These are phyloP conservation scores for Lodderomyces margitis DNA, from an alignment of 1,139 yeast species.

Conservation along the genomic window DNA sequence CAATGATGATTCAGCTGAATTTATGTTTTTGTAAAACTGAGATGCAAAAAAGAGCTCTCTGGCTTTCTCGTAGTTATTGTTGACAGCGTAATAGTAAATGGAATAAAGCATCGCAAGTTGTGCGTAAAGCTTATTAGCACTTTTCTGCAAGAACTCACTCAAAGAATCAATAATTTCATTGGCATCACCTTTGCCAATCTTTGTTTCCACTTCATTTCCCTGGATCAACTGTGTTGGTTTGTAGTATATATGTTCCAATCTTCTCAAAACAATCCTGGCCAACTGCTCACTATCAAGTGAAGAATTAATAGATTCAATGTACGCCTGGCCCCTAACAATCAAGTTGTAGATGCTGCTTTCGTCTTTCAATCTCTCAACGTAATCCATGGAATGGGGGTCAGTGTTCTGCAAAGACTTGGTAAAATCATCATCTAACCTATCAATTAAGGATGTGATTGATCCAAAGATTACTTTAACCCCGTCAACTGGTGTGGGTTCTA, in stretches of 20 bases:
- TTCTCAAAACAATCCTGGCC: conserved; percentile 75
- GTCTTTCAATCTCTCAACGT: conserved; percentile 85
- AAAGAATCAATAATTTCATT: conserved; percentile 59
- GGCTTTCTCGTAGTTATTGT: conserved; percentile 78
- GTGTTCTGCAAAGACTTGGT: conserved; percentile 81
- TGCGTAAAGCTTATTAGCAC: conserved; percentile 21
- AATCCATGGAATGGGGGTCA: conserved; percentile 95
- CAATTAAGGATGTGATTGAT: conserved; percentile 80
- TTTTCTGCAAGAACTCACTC: conserved; percentile 61
- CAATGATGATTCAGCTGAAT: conserved; percentile 77
- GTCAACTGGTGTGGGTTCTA: conserved; percentile 69
- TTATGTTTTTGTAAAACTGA: conserved; percentile 69
- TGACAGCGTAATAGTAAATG: conserved; percentile 88
- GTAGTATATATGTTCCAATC: conserved; percentile 91
- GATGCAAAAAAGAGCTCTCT: conserved; percentile 85
- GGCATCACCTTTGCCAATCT: conserved; percentile 31
- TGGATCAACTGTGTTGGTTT: conserved; percentile 78
- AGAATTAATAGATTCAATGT: conserved; percentile 64
- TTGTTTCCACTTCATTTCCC: conserved; percentile 64
- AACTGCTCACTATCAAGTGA: conserved; percentile 56
- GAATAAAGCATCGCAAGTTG: conserved; percentile 83
- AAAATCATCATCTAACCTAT: conserved; percentile 93
- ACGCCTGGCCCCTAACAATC: conserved; percentile 81
- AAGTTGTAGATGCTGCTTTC: conserved; percentile 75
- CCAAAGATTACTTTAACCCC: conserved; percentile 82